Evolutionary conservation across 805 yeast genomes (phyloP).

Genomic region (Yamadazyma olivae): DNA sequence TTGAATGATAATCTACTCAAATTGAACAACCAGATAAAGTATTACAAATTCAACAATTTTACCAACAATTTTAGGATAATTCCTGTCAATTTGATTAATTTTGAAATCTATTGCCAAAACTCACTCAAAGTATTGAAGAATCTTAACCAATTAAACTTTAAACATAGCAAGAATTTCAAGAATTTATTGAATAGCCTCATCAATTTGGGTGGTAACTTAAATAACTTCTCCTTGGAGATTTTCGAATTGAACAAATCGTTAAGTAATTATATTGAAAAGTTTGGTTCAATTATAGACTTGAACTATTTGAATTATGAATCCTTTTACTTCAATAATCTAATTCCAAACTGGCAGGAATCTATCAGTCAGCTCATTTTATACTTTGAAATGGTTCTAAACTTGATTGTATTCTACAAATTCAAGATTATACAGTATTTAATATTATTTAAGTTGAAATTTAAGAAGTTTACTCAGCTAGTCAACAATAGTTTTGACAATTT

Average conservation of each 20-base stretch:
- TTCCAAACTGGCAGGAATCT: slow-evolving; percentile 49
- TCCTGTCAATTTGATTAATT: slow-evolving; percentile 29
- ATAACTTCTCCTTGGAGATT: slow-evolving; percentile 50
- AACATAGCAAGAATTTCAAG: slow-evolving; percentile 38
- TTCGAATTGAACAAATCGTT: slow-evolving; percentile 23
- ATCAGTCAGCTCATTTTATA: slow-evolving; percentile 47
- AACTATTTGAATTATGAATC: slow-evolving; percentile 48
- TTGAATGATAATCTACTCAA: slow-evolving; percentile 33
- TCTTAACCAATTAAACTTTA: slow-evolving; percentile 36
- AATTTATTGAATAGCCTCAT: slow-evolving; percentile 37
- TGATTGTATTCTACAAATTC: slow-evolving; percentile 48
- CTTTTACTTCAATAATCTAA: slow-evolving; percentile 33
- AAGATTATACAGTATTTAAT: slow-evolving; percentile 50
- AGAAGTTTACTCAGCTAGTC: slow-evolving; percentile 34
- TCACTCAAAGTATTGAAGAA: slow-evolving; percentile 29
- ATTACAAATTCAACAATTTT: slow-evolving; percentile 8
- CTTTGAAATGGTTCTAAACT: slow-evolving; percentile 38
- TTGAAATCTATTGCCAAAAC: slow-evolving; percentile 32
- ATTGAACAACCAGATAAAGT: slow-evolving; percentile 28
- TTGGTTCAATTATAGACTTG: slow-evolving; percentile 52
- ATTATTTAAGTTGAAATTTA: slow-evolving; percentile 36
- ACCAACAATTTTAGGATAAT: slow-evolving; percentile 19
- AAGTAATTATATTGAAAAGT: slow-evolving; percentile 41
- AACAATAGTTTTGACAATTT: slow-evolving; percentile 21
- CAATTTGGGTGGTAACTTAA: slow-evolving; percentile 56